Conservation (phyloP, 2,329 filamentous ascomycete species). For the Fusarium sp. region DNA sequence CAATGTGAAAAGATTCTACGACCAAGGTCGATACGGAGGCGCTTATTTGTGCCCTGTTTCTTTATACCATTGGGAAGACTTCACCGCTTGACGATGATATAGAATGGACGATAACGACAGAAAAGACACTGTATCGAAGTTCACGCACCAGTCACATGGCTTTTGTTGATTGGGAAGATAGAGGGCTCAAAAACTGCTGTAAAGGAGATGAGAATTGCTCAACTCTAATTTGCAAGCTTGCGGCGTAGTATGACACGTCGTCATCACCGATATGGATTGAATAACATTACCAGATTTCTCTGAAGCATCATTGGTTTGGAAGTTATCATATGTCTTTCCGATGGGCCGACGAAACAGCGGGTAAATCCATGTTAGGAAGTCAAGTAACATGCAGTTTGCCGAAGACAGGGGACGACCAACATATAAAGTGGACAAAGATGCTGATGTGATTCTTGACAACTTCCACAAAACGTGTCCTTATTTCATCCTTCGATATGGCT, state of each 20-base stretch:
- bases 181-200: not conserved
- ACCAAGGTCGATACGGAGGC: too few relatives aligned
- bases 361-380: slow-evolving; percentile 12
- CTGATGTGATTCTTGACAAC: not conserved
- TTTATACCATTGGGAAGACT: too few relatives aligned
- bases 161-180: not conserved
- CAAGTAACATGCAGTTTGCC: not conserved
- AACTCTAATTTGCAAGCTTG: not conserved
- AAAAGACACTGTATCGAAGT: too few relatives aligned
- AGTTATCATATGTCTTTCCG: not conserved
- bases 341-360: not conserved
- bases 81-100: too few relatives aligned
- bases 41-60: too few relatives aligned
- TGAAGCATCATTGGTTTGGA: not conserved
- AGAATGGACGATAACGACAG: too few relatives aligned
- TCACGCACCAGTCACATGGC: too few relatives aligned
- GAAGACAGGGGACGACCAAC: slow-evolving; percentile 1
- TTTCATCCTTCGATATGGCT: not conserved
- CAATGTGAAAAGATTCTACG: too few relatives aligned
- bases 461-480: too few relatives aligned
- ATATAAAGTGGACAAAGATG: slow-evolving; percentile 1
- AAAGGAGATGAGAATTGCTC: not conserved
- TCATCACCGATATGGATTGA: not conserved
- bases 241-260: not conserved
- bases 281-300: rapidly evolving